Conservation (phyloP, 2,329 filamentous ascomycete species). For the Nemania serpens region DNA sequence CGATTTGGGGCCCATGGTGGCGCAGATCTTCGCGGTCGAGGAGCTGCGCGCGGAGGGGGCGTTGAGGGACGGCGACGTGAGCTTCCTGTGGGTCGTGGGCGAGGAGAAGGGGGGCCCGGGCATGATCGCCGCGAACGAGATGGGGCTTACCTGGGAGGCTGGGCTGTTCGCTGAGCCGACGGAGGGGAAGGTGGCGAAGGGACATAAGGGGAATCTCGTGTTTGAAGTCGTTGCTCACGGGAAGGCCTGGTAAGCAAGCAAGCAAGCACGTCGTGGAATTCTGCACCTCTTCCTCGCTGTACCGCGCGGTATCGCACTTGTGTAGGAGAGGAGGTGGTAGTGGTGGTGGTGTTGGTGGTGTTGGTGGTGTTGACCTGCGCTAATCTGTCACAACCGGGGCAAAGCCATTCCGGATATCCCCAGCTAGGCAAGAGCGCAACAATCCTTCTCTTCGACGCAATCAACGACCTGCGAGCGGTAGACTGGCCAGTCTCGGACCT, state of each 20-base stretch:
- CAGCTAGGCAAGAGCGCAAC: constrained; percentile 43
- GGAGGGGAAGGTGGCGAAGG: constrained; percentile 56
- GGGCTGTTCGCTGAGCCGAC: constrained; percentile 61
- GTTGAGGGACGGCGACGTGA: constrained; percentile 38
- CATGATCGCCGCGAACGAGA: constrained; percentile 55
- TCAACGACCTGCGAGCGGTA: constrained; percentile 41
- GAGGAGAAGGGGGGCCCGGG: constrained; percentile 61
- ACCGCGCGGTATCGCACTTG: too few relatives aligned
- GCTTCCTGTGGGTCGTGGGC: constrained; percentile 49
- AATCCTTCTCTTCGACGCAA: constrained; percentile 39
- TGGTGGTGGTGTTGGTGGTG: too few relatives aligned
- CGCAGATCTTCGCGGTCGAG: constrained; percentile 54
- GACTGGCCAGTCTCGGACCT: constrained; percentile 44
- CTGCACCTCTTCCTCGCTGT: background rate
- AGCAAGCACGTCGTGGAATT: constrained; percentile 21
- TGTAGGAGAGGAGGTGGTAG: too few relatives aligned
- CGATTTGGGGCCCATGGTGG: constrained; percentile 48
- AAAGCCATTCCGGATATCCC: constrained; percentile 45
- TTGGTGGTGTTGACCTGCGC: background rate
- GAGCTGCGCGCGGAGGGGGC: constrained; percentile 37
- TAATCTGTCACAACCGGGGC: background rate
- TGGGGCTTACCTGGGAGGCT: constrained; percentile 49
- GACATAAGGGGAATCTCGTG: constrained; percentile 54
- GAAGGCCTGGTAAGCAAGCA: constrained; percentile 34
- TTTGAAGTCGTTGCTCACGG: constrained; percentile 41